phyloP scores from a whole-genome alignment of 139 green algal genomes.

The Haematococcus sp. region DNA sequence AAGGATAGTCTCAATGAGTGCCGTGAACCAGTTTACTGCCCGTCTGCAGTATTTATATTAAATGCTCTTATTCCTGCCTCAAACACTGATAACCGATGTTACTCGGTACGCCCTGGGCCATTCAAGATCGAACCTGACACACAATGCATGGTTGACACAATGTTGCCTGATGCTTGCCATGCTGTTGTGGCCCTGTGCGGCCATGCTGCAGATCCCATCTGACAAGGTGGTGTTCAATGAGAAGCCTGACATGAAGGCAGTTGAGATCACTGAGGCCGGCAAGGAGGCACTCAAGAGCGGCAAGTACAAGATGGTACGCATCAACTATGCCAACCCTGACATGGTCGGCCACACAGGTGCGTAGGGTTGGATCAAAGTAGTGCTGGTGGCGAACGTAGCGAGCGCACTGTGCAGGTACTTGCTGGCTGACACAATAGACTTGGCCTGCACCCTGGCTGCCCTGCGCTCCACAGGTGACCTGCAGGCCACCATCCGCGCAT shows the following conservation, averaged over 20 bases:
- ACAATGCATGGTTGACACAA: too few species aligned
- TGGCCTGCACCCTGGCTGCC: too few species aligned
- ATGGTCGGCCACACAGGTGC: conserved; percentile 87
- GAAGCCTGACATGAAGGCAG: conserved; percentile 91
- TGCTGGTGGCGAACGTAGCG: too few species aligned
- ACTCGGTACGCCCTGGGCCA: too few species aligned
- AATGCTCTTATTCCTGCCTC: too few species aligned
- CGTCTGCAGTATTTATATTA: too few species aligned
- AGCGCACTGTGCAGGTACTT: too few species aligned
- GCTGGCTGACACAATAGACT: too few species aligned
- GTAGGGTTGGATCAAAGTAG: not conserved
- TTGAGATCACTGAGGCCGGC: conserved; percentile 85
- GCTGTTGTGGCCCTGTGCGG: not conserved
- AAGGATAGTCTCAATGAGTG: too few species aligned
- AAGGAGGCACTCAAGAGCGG: conserved; percentile 79
- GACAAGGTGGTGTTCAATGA: conserved; percentile 94
- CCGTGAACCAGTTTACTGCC: too few species aligned
- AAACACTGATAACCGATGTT: too few species aligned
- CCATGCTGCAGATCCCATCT: conserved; percentile 71
- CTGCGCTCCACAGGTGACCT: conserved; percentile 62
- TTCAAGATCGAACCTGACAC: too few species aligned
- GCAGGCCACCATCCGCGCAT: conserved; percentile 57
- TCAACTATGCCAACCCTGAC: conserved; percentile 88
- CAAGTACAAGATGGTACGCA: conserved; percentile 69
- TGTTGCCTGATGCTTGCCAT: not conserved